Base-by-base conservation (phyloP, 805 yeast species). In the Candida ascalaphidarum region DNA sequence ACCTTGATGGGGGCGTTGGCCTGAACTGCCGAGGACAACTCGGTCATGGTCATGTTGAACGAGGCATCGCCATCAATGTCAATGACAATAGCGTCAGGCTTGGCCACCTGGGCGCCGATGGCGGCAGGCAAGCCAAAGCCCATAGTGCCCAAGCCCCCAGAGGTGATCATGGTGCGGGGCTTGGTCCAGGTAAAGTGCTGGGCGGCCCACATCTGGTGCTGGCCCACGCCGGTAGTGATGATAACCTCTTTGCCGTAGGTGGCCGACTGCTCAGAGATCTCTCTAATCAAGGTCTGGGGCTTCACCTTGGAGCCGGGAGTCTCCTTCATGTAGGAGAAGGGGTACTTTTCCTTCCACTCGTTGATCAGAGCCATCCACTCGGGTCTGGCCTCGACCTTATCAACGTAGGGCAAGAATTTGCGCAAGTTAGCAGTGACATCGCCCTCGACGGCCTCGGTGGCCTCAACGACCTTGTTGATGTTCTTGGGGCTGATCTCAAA, bases 201-300 rank as follows among this genome's bases (percentile, higher is more conserved):
- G 17, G 97, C 97, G 21, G 97, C 94, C 98, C 98, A 89, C 98
- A 89, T 89, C 68, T 89, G 98, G 71, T 89, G 98, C 69, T 92
- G 98, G 36, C 98, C 98, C 29, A 92, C 97, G 70, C 98, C 98
- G 21, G 98, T 92, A 30, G 97, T 81, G 44, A 89, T 80, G 45
- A 88, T 74, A 34, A 84, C 86, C 44, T 82, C 88, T 49, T 74
- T 82, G 39, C 66, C 67, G 31, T 71, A 68, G 30, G 64, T 71
- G 27, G 62, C 56, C 18, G 86, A 77, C 43, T 86, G 78, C 37
- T 74, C 70, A 3, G 92, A 74, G 32, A 92, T 70, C 58, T 83
- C 89, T 25, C 68, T 56, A 39, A 92, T 75, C 28, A 89, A 77
- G 23, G 96, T 84, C 67, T 92, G 98, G 26, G 98, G 98, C 55